Conservation (phyloP, 371 early-diverging fungal species). For the Saksenaea oblongispora region DNA sequence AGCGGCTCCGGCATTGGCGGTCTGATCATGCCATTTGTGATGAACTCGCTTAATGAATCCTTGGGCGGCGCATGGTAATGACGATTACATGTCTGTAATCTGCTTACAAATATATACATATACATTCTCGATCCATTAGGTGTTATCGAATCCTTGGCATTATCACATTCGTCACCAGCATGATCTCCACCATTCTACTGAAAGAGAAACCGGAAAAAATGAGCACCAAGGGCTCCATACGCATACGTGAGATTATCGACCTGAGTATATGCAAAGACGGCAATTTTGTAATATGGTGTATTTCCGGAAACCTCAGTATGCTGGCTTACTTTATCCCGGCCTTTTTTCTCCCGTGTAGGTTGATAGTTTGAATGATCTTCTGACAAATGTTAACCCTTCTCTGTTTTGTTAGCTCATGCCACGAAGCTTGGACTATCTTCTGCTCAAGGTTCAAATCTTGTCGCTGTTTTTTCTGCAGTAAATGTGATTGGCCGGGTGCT, state of each 20-base stretch:
- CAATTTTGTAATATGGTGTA: constrained; percentile 28
- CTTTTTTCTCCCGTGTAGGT: constrained; percentile 42
- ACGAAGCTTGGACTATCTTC: constrained; percentile 17
- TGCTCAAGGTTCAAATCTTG: constrained; percentile 32
- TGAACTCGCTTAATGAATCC: constrained; percentile 56
- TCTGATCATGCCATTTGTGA: constrained; percentile 66
- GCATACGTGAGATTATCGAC: constrained; percentile 4
- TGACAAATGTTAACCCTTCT: too few species aligned
- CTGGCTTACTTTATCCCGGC: constrained; percentile 41
- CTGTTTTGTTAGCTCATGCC: constrained; percentile 9
- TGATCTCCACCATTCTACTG: constrained; percentile 8
- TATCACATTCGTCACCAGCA: constrained; percentile 6
- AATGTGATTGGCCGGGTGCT: constrained; percentile 35
- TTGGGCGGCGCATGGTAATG: constrained; percentile 62
- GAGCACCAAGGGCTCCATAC: background rate
- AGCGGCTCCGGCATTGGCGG: constrained; percentile 84
- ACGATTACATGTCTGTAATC: background rate
- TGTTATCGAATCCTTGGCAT: constrained; percentile 14
- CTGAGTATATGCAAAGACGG: constrained; percentile 11
- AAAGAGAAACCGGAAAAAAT: constrained; percentile 6
- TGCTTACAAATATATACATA: too few species aligned
- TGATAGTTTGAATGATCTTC: too few species aligned
- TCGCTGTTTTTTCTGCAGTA: constrained; percentile 33
- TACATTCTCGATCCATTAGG: background rate
- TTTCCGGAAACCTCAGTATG: constrained; percentile 33